Evolutionary conservation across 345 rosid genomes (phyloP), one percentile per base, ranked within the genome.

Genomic region (Eutrema heterophyllum): DNA sequence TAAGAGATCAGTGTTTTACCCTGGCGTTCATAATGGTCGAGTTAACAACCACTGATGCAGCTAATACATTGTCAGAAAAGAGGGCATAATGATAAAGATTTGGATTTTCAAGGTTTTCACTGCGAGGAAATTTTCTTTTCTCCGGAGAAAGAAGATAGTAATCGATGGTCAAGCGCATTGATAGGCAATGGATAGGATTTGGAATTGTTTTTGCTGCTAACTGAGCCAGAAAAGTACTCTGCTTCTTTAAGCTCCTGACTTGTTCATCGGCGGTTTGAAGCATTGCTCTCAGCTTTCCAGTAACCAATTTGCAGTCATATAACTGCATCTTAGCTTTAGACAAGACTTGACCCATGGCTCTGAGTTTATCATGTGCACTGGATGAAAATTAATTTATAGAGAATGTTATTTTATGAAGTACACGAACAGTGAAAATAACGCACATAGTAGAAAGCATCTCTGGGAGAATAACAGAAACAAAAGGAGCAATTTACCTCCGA

Each of bases 41-140:
- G 87, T 96, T 96, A 72, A 96, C 98, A 76, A 96, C 99, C 57
- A 96, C 98, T 53, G 99, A 96, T 74, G 99, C 97, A 83, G 99
- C 99, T 85, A 96, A 84, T 59, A 96, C 99, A 81, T 96, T 96
- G 82, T 96, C 99, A 12, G 99, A 96, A 83, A 96, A 96, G 75
- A 96, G 88, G 35, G 99, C 98, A 79, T 96, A 96, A 77, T 96
- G 99, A 60, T 90, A 79, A 46, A 96, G 94, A 82, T 83, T 83
- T 51, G 94, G 90, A 70, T 92, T 89, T 76, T 85, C 98, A 77
- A 85, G 81, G 79, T 96, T 96, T 84, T 92, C 99, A 56, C 87
- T 88, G 51, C 84, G 78, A 44, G 98, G 96, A 73, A 92, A 92
- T 78, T 84, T 86, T 76, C 99, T 87, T 85, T 90, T 92, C 85